phyloP scores from a whole-genome alignment of 192 early-diverging fungal species.

The Kickxella alabastrina region DNA sequence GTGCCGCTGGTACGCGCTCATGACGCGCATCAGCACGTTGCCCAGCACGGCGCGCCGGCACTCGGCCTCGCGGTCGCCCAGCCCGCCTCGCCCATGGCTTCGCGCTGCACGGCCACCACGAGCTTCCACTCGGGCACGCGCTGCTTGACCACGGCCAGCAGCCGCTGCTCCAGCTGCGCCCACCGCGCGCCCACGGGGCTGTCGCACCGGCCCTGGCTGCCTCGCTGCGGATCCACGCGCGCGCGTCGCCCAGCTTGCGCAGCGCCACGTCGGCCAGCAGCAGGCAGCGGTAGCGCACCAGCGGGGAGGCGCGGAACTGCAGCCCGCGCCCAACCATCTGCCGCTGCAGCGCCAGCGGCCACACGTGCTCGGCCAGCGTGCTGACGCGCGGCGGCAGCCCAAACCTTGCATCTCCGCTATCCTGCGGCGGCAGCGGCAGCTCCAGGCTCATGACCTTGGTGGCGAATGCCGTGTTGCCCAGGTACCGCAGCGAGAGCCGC shows the following conservation, averaged over 20 bases:
- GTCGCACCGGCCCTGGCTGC: neutral
- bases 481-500: constrained; percentile 33
- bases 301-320: constrained; percentile 12
- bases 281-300: constrained; percentile 44
- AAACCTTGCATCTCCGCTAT: neutral
- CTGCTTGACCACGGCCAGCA: constrained; percentile 34
- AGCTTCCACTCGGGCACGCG: constrained; percentile 41
- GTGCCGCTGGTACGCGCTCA: constrained; percentile 37
- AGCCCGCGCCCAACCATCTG: constrained; percentile 27
- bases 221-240: constrained; percentile 23
- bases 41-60: constrained; percentile 19
- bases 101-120: constrained; percentile 19
- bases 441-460: constrained; percentile 28
- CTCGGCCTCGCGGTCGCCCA: constrained; percentile 8
- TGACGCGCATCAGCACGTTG: constrained; percentile 40
- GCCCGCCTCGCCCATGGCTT: neutral
- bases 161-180: constrained; percentile 20
- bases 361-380: constrained; percentile 43
- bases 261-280: constrained; percentile 30
- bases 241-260: constrained; percentile 28
- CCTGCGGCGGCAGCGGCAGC: constrained; percentile 19
- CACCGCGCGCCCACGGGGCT: constrained; percentile 9
- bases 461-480: constrained; percentile 39
- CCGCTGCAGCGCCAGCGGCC: constrained; percentile 22
- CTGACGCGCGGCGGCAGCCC: constrained; percentile 24